Evolutionary conservation across 2,329 filamentous ascomycete species (phyloP).

Genomic region (Camptophora hylomeconis): DNA sequence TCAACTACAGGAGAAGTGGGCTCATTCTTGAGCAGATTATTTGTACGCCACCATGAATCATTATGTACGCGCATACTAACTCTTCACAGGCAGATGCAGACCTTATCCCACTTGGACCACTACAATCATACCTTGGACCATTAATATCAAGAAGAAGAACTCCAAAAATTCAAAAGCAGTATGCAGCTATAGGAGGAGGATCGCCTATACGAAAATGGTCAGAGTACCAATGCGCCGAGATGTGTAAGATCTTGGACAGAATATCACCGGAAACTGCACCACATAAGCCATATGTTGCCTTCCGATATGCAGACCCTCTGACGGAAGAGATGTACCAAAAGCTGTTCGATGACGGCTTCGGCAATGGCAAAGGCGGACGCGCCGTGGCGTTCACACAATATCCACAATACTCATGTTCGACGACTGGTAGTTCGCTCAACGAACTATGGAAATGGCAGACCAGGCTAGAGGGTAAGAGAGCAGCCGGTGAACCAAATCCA

Average conservation of each 20-base stretch:
- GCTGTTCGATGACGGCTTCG: conserved; percentile 79
- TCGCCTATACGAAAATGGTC: conserved; percentile 98
- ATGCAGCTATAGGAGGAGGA: conserved; percentile 88
- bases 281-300: conserved; percentile 94
- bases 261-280: conserved; percentile 87
- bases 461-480: conserved; percentile 62
- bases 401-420: conserved; percentile 95
- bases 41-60: conserved; percentile 38
- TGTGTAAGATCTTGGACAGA: conserved; percentile 93
- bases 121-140: conserved; percentile 83
- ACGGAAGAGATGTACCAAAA: conserved; percentile 87
- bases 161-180: conserved; percentile 93
- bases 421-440: conserved; percentile 88
- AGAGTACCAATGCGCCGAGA: conserved; percentile 81
- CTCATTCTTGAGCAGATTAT: conserved; percentile 78
- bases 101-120: conserved; percentile 82
- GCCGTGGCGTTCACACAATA: conserved; percentile 98
- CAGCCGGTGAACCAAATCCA: conserved; percentile 35
- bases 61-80: conserved; percentile 1
- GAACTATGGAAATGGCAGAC: conserved; percentile 97
- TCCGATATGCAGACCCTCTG: conserved; percentile 84
- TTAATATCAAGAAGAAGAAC: conserved; percentile 77
- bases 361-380: conserved; percentile 74
- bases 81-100: conserved; percentile 89
- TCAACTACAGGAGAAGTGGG: conserved; percentile 78